phyloP scores from a whole-genome alignment of 345 rosid genomes.

The Reutealis trisperma region DNA sequence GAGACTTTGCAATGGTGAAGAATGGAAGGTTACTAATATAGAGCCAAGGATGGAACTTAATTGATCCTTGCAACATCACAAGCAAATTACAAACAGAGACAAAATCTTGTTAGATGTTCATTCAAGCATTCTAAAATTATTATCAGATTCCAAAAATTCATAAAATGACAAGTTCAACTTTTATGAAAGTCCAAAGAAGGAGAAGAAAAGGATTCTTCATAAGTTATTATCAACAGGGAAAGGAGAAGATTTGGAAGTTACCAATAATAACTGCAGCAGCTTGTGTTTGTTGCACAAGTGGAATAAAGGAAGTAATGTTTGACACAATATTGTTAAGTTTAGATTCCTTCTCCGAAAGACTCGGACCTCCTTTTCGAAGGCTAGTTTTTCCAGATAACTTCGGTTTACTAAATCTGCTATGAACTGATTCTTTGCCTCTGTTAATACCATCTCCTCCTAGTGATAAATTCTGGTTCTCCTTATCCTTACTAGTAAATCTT shows the following conservation, averaged over 20 bases:
- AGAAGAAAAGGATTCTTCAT: neutral
- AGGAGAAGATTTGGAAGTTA: constrained; percentile 19
- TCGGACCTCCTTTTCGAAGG: constrained; percentile 40
- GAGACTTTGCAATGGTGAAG: neutral
- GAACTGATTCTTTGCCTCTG: constrained; percentile 44
- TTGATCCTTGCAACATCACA: neutral
- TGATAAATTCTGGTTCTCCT: constrained; percentile 41
- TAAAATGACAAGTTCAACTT: constrained; percentile 3
- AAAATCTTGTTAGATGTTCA: neutral
- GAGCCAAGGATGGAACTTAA: neutral
- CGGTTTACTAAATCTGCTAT: constrained; percentile 54
- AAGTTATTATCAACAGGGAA: neutral
- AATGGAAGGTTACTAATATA: neutral
- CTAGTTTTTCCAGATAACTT: constrained; percentile 56
- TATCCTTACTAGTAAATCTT: constrained; percentile 45
- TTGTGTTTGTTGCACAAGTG: constrained; percentile 81
- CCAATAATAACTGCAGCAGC: constrained; percentile 64
- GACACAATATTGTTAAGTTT: constrained; percentile 76
- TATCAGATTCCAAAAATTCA: neutral
- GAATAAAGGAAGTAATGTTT: constrained; percentile 72
- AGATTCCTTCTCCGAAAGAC: constrained; percentile 45
- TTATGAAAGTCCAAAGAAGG: neutral
- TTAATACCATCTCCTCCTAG: constrained; percentile 35
- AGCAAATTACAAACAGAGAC: neutral
- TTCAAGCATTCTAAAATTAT: too few relatives aligned